Conservation (phyloP, 106 monocot genomes). For the Xerophyta viscosa region DNA sequence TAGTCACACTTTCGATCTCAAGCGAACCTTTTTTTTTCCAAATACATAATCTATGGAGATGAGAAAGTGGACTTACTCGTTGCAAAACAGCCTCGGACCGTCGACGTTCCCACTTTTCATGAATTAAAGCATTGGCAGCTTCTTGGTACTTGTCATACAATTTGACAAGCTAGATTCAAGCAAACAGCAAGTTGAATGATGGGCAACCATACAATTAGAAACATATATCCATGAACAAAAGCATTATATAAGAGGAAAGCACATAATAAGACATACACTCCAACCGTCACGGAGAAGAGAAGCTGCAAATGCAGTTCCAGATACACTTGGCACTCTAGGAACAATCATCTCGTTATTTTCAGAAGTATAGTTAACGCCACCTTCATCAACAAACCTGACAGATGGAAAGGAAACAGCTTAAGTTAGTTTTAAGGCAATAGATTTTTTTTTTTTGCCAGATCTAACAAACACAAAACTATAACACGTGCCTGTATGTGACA, state of each 20-base stretch:
- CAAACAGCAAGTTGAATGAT: background rate
- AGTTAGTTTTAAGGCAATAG: too few relatives aligned
- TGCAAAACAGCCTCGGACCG: conserved; percentile 70
- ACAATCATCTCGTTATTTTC: conserved; percentile 35
- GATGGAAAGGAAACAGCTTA: conserved; percentile 1
- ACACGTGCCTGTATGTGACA: too few relatives aligned
- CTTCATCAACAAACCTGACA: conserved; percentile 27
- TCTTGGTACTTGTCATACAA: conserved; percentile 99
- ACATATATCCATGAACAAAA: background rate
- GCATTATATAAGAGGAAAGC: background rate
- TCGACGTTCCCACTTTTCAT: conserved; percentile 77
- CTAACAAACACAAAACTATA: too few relatives aligned
- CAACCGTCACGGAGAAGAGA: conserved; percentile 94
- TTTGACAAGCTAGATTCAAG: conserved; percentile 67
- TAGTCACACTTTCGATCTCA: too few relatives aligned
- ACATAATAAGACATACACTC: conserved; percentile 62
- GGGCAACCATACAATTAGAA: background rate
- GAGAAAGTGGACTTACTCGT: conserved; percentile 28
- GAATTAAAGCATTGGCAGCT: conserved; percentile 78
- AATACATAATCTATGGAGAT: background rate
- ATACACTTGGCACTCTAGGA: conserved; percentile 58
- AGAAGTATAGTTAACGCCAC: conserved; percentile 9
- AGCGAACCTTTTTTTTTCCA: too few relatives aligned
- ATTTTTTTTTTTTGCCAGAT: too few relatives aligned
- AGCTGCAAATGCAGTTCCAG: conserved; percentile 95